These are phyloP conservation scores for Jamesozyma jinghongensis DNA, from an alignment of 805 yeast species.

Conservation along the genomic window DNA sequence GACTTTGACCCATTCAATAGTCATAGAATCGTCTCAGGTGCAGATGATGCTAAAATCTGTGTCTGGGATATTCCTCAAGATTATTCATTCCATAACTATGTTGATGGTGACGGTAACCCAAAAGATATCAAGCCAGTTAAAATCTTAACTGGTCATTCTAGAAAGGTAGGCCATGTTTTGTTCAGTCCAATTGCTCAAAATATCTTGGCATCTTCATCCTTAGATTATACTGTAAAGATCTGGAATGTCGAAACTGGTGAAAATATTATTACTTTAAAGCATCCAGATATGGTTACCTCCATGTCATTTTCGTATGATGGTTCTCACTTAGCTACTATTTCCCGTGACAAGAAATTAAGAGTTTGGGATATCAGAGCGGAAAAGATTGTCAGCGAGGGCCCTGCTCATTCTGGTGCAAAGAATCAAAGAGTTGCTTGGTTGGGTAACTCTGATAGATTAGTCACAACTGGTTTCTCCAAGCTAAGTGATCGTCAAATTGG, in stretches of 20 bases:
- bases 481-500: slow-evolving; percentile 93
- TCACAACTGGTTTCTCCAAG: slow-evolving; percentile 90
- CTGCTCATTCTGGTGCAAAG: slow-evolving; percentile 90
- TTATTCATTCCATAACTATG: slow-evolving; percentile 58
- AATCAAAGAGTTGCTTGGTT: slow-evolving; percentile 83
- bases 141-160: slow-evolving; percentile 71
- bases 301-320: slow-evolving; percentile 90
- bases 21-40: slow-evolving; percentile 62
- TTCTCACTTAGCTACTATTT: slow-evolving; percentile 72
- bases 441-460: slow-evolving; percentile 74
- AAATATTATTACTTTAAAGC: slow-evolving; percentile 63
- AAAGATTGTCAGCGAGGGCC: slow-evolving; percentile 67
- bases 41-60: slow-evolving; percentile 74
- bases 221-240: slow-evolving; percentile 82
- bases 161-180: slow-evolving; percentile 87
- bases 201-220: slow-evolving; percentile 81
- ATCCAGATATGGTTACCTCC: slow-evolving; percentile 86
- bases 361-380: slow-evolving; percentile 86
- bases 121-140: slow-evolving; percentile 65
- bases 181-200: slow-evolving; percentile 85
- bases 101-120: slow-evolving; percentile 46
- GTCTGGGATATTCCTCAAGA: slow-evolving; percentile 83
- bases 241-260: slow-evolving; percentile 82
- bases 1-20: slow-evolving; percentile 90
- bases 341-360: slow-evolving; percentile 82